Base-by-base conservation (phyloP, 352 stramenopile species). In the Globisporangium heterothallicum region DNA sequence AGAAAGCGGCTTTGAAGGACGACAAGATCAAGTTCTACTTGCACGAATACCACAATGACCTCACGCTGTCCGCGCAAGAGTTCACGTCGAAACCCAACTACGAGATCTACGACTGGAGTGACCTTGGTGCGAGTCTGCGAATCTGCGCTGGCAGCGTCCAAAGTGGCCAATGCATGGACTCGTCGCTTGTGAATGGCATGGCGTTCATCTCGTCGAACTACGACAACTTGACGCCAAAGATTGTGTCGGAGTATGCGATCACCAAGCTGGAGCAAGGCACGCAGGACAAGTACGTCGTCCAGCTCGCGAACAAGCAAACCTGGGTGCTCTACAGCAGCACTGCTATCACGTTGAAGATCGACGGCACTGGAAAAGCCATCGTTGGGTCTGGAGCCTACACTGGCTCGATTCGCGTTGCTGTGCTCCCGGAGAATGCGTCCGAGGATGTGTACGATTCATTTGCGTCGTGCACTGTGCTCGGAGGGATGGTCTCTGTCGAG, bases 241-340 rank as follows among this genome's bases (percentile, higher is more conserved):
- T 88, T 50, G 57, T 68, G 21, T 75, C 73, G 0, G 71, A 74
- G 22, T 66, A 78, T 53, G 67, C 69, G 29, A 75, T 90, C 49
- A 70, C 62, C 3, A 65, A 61, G 35, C 53, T 83, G 13, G 65
- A 78, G 24, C 44, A 64, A 41, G 38, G 72, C 26, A 48, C 52
- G 6, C 49, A 69, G 7, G 70, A 68, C 49, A 88, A 87, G 59
- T 84, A 82, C 32, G 50, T 81, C 19, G 51, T 88, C 12, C 48
- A 80, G 38, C 56, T 89, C 27, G 68, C 70, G 59, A 92, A 88
- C 61, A 78, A 64, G 14, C 76, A 87, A 55, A 85, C 65, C 27
- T 92, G 81, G 81, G 72, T 92, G n/a, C 45, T 92, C 29, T 92
- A 84, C 50, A 53, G 74, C 1, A 81, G 65, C 27, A 62, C 71